Conservation (phyloP, 116 monocot genomes). For the Iris pallida region DNA sequence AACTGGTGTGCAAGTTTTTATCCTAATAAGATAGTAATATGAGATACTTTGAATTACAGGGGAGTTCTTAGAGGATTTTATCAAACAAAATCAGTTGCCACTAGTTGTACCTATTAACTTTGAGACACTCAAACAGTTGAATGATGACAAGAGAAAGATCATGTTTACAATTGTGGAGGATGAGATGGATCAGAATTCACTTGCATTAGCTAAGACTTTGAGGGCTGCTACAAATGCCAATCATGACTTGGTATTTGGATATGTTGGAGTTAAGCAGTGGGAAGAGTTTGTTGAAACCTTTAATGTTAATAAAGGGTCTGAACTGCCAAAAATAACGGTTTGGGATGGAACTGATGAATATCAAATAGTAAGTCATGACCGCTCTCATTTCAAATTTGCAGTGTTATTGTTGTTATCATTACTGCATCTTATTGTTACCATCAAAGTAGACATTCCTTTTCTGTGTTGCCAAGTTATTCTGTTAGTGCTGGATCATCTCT, state of each 20-base stretch:
- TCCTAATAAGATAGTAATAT: background rate
- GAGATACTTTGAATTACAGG: constrained; percentile 30
- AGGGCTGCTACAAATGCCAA: constrained; percentile 93
- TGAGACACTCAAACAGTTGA: constrained; percentile 82
- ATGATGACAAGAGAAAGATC: constrained; percentile 76
- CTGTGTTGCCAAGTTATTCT: too few relatives aligned
- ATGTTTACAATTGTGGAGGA: constrained; percentile 74
- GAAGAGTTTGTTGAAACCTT: constrained; percentile 84
- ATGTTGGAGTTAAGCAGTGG: constrained; percentile 92
- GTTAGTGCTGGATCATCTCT: too few relatives aligned
- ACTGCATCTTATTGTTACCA: background rate
- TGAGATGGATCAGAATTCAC: constrained; percentile 48
- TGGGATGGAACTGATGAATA: constrained; percentile 94
- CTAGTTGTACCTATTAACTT: constrained; percentile 66
- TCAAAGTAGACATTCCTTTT: background rate
- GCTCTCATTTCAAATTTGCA: background rate
- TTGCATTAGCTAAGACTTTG: constrained; percentile 56
- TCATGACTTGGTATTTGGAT: constrained; percentile 84
- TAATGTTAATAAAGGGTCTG: constrained; percentile 44
- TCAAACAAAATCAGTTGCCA: constrained; percentile 78
- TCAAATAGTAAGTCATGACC: constrained; percentile 54
- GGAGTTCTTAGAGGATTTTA: constrained; percentile 75
- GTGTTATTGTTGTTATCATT: background rate
- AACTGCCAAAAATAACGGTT: constrained; percentile 69
- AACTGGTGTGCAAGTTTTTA: too few relatives aligned